These are phyloP conservation scores for Aschersonia sp. DNA, from an alignment of 2,329 filamentous ascomycete genomes.

Conservation along the genomic window DNA sequence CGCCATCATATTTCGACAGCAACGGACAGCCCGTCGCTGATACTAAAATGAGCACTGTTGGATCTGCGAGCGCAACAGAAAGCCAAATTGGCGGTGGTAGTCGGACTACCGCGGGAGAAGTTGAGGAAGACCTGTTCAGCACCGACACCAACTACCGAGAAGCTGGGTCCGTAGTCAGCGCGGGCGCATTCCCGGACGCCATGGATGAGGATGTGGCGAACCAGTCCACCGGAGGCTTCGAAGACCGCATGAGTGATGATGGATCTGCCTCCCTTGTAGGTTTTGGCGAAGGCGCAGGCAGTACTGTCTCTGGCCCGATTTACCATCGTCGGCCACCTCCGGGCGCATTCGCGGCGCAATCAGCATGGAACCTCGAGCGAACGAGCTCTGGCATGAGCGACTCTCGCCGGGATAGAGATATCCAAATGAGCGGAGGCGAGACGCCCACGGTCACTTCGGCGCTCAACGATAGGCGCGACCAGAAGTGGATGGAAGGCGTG, in stretches of 20 bases:
- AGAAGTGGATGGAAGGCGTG: conserved; percentile 53
- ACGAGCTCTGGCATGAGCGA: conserved; percentile 39
- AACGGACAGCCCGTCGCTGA: conserved; percentile 52
- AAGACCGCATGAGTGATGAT: conserved; percentile 75
- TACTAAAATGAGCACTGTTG: conserved; percentile 80
- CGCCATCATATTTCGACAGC: conserved; percentile 68
- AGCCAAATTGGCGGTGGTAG: conserved; percentile 47
- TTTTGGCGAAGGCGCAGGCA: conserved; percentile 84
- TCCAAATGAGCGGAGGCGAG: conserved; percentile 18
- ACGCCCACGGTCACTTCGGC: conserved; percentile 30
- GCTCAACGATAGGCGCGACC: conserved; percentile 40
- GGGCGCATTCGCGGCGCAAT: conserved; percentile 20
- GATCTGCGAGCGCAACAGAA: conserved; percentile 76
- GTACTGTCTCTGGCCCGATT: conserved; percentile 69
- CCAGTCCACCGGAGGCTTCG: conserved; percentile 34
- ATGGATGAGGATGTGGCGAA: conserved; percentile 39
- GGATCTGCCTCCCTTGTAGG: conserved; percentile 73
- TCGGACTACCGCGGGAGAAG: conserved; percentile 37
- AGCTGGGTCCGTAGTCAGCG: conserved; percentile 45
- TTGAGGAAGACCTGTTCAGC: conserved; percentile 56
- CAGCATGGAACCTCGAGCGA: conserved; percentile 31
- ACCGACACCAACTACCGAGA: conserved; percentile 48
- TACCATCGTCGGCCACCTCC: conserved; percentile 38
- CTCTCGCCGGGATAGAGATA: conserved; percentile 20
- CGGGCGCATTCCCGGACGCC: conserved; percentile 24